Conservation (phyloP, 805 yeast species). For the Candida endomychidarum region DNA sequence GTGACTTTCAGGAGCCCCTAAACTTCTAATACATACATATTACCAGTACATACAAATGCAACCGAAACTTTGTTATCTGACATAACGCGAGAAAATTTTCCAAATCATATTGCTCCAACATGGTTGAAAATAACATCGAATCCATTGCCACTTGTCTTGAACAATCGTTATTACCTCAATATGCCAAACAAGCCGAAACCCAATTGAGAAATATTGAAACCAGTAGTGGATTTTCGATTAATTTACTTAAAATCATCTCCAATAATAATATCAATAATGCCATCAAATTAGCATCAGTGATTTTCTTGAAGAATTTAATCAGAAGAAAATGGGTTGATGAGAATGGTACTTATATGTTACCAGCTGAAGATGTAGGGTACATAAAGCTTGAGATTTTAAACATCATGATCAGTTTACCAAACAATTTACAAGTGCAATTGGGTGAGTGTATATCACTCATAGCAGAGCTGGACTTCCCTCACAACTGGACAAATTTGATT, state of each 20-base stretch:
- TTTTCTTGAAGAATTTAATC: constrained; percentile 86
- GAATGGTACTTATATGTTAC: constrained; percentile 72
- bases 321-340: constrained; percentile 88
- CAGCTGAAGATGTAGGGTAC: constrained; percentile 57
- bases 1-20: no score
- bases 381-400: constrained; percentile 77
- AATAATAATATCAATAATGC: constrained; percentile 50
- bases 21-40: constrained; percentile 56
- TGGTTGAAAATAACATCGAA: constrained; percentile 43
- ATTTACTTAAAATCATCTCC: constrained; percentile 76
- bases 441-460: constrained; percentile 92
- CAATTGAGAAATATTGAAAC: constrained; percentile 62
- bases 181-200: constrained; percentile 67
- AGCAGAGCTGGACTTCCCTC: constrained; percentile 96
- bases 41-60: constrained; percentile 90
- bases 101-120: constrained; percentile 10
- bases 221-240: constrained; percentile 72
- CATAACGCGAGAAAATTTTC: constrained; percentile 10
- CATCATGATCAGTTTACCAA: constrained; percentile 83
- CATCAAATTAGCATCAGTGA: constrained; percentile 81
- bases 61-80: constrained; percentile 46
- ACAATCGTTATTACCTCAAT: constrained; percentile 62
- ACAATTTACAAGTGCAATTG: constrained; percentile 81
- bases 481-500: constrained; percentile 76
- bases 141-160: constrained; percentile 55